Conservation (phyloP, 1,284 basidiomycete genomes). For the Ustilago trichophora region DNA sequence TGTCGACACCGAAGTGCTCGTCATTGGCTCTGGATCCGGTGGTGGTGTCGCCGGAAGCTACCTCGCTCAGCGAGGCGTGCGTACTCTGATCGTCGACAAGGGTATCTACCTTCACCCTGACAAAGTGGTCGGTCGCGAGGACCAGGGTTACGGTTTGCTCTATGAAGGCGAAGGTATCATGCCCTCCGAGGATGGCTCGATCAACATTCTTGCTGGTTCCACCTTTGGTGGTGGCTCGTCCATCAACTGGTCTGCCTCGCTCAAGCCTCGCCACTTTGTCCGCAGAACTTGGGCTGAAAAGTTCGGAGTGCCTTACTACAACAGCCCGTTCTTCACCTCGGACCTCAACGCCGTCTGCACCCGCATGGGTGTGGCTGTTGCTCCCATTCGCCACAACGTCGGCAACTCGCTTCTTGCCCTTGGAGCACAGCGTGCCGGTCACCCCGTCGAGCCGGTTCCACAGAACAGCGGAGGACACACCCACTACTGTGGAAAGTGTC, state of each 20-base stretch:
- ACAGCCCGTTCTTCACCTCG: slow-evolving; percentile 63
- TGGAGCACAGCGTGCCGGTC: slow-evolving; percentile 63
- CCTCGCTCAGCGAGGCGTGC: slow-evolving; percentile 65
- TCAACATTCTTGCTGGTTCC: slow-evolving; percentile 67
- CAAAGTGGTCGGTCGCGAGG: slow-evolving; percentile 64
- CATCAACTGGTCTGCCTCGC: slow-evolving; percentile 70
- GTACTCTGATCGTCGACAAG: slow-evolving; percentile 69
- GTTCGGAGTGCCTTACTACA: slow-evolving; percentile 66
- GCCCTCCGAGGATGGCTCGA: slow-evolving; percentile 66
- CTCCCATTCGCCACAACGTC: slow-evolving; percentile 66
- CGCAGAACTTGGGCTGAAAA: slow-evolving; percentile 68
- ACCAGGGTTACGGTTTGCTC: slow-evolving; percentile 65
- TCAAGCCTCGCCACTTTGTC: slow-evolving; percentile 67
- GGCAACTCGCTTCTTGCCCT: slow-evolving; percentile 66
- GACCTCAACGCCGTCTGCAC: slow-evolving; percentile 67
- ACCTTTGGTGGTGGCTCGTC: slow-evolving; percentile 69
- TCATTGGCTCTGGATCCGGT: slow-evolving; percentile 69
- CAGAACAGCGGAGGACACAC: slow-evolving; percentile 68
- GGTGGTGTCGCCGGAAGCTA: slow-evolving; percentile 67
- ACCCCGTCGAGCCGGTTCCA: slow-evolving; percentile 64
- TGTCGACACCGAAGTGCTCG: slow-evolving; percentile 61
- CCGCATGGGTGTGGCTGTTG: slow-evolving; percentile 67
- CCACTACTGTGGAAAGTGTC: slow-evolving; percentile 68
- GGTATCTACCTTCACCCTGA: slow-evolving; percentile 67
- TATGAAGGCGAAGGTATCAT: slow-evolving; percentile 68